Conservation (phyloP, 1,284 basidiomycete genomes). For the Meripilus lineatus region DNA sequence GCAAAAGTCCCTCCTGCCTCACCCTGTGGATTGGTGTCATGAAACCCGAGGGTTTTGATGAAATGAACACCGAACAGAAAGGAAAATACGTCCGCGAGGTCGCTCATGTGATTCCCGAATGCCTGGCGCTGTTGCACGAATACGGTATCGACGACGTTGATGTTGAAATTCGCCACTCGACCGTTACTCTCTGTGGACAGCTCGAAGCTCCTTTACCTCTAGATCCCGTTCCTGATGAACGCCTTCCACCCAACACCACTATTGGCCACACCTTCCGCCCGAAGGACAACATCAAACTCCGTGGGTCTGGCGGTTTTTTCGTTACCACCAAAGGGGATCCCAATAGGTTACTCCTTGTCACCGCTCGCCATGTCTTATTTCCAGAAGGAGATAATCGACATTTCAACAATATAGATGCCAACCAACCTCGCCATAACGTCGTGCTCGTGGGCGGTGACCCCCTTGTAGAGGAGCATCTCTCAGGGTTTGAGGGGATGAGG, state of each 20-base stretch:
- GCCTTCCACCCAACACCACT: neutral
- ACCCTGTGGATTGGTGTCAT: neutral
- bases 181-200: no score
- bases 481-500: neutral
- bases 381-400: neutral
- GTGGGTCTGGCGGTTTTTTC: neutral
- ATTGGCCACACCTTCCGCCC: neutral
- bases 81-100: no score
- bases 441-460: neutral
- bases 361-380: conserved; percentile 4
- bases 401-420: neutral
- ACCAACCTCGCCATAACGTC: neutral
- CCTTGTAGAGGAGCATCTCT: neutral
- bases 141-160: conserved; percentile 2
- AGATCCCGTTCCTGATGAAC: neutral
- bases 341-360: conserved; percentile 3
- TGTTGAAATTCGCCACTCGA: neutral
- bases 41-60: no score
- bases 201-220: no score
- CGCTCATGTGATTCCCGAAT: neutral
- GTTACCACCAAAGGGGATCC: neutral
- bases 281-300: neutral
- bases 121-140: neutral
- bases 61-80: no score
- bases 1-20: neutral